A percentile compares a stretch with the other conserved stretches of the same genome.
These are phyloP conservation scores for Cryptococcus deneoformans DNA, from an alignment of 1,284 basidiomycete species.

Conservation along the genomic window DNA sequence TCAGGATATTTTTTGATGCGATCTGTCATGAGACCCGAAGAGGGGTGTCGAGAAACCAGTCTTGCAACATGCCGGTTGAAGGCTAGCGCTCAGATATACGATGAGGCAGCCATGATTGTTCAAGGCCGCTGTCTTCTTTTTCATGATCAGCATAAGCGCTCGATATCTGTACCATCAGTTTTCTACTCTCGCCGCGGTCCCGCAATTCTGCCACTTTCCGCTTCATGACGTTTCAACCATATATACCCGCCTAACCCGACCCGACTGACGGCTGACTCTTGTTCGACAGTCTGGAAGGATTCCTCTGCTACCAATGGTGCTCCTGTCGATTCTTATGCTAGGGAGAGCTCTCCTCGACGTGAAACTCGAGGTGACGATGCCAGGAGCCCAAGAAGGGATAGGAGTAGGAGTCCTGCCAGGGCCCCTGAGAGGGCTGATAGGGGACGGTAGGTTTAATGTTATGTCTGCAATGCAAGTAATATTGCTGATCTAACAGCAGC, in stretches of 20 bases:
- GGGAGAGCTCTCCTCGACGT: conserved; percentile 30
- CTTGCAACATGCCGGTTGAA: too few species aligned
- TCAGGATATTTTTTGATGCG: too few species aligned
- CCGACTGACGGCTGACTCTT: conserved; percentile 12
- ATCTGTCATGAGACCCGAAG: too few species aligned
- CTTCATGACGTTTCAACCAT: conserved; percentile 2
- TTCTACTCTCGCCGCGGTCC: not conserved
- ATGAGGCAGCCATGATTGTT: too few species aligned
- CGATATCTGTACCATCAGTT: not conserved
- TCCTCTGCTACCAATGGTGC: conserved; percentile 20
- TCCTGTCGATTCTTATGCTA: conserved; percentile 8
- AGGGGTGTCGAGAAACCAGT: too few species aligned
- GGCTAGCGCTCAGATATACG: too few species aligned
- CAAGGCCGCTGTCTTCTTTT: too few species aligned
- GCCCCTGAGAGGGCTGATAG: conserved; percentile 29
- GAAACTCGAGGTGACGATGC: conserved; percentile 14
- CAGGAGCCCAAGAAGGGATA: conserved; percentile 25
- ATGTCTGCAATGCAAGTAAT: not conserved
- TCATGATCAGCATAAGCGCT: too few species aligned
- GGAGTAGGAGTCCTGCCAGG: conserved; percentile 27
- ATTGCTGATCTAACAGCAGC: not conserved
- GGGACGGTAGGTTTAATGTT: not conserved
- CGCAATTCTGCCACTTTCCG: not conserved
- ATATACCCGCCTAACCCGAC: not conserved
- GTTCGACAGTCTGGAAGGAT: conserved; percentile 38